These are phyloP conservation scores for Rachicladosporium sp. DNA, from an alignment of 2,329 filamentous ascomycete species.

Conservation along the genomic window DNA sequence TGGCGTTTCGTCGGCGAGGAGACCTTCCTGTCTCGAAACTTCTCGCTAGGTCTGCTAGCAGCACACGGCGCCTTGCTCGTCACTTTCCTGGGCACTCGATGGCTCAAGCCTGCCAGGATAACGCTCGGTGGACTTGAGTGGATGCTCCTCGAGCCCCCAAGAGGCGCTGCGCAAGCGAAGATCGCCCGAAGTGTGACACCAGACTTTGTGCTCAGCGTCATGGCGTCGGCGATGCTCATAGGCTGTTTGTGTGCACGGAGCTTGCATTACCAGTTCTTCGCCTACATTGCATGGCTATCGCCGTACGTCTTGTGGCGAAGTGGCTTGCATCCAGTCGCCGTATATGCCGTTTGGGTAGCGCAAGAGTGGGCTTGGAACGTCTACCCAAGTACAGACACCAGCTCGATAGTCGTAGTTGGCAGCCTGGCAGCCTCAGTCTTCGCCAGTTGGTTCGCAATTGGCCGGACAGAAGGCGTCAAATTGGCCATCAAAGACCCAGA, in stretches of 20 bases:
- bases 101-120: conserved; percentile 57
- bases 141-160: conserved; percentile 33
- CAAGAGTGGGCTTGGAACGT: conserved; percentile 95
- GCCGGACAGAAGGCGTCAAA: no score
- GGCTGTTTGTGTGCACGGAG: conserved; percentile 78
- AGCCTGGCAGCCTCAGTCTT: conserved; percentile 54
- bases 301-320: conserved; percentile 78
- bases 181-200: conserved; percentile 51
- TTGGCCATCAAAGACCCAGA: no score
- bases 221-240: conserved; percentile 64
- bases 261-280: conserved; percentile 91
- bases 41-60: conserved; percentile 54
- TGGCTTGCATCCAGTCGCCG: conserved; percentile 52
- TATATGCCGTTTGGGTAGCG: conserved; percentile 57
- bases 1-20: conserved; percentile 91
- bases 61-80: conserved; percentile 54
- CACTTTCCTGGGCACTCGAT: conserved; percentile 54
- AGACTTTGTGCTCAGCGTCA: conserved; percentile 61
- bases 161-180: conserved; percentile 41
- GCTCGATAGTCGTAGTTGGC: conserved; percentile 56
- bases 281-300: conserved; percentile 79
- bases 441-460: no score
- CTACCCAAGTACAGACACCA: conserved; percentile 63
- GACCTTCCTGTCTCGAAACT: conserved; percentile 58
- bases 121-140: conserved; percentile 43